Base-by-base conservation (phyloP, 2,329 filamentous ascomycete genomes). In the Trichoderma sp. region DNA sequence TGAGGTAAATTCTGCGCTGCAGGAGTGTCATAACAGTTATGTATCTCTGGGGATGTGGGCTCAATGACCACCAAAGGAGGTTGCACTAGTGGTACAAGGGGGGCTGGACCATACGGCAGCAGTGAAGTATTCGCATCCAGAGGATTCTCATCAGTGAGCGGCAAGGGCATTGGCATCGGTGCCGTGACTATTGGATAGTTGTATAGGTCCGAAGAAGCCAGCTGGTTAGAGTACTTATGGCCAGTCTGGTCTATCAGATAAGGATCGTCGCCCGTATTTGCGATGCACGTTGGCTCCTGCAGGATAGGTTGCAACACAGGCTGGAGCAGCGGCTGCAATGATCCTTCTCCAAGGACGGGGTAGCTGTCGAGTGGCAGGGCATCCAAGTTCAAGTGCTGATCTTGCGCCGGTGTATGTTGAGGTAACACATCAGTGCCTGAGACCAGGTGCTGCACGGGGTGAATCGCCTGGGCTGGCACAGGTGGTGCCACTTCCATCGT, bases 401-500 rank as follows among this genome's bases (percentile, higher is more conserved):
- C 24, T 6, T 26, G n/a, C 24, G 69, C 34, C 3, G 63, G 39
- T 28, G 24, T 15, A 11, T 34, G 43, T 18, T 61, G 66, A 4
- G 67, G 26, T 5, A 51, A n/a, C 12, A 14, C 66, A 14, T 47
- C 30, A 21, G 6, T 24, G 32, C 8, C 14, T 8, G 64, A 18
- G 9, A 56, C 32, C 12, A 67, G 34, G 15, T 30, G 15, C 15
- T 30, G 36, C 26, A 67, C 24, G 12, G 64, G 24, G 39, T 53
- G 34, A 11, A 57, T 43, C 8, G 32, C 15, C 2, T 51, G 58
- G 34, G 43, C 24, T 14, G 66, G 24, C 74, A 74, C 72, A 12
- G 76, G 73, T 70, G 72, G 71, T 69, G 73, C 64, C 73, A 76
- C 76, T 57, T 80, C 77, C 43, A 78, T 76, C 57, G 77, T 71